Evolutionary conservation across 2,329 filamentous ascomycete species (phyloP).

Genomic region (Penicillium sp.): DNA sequence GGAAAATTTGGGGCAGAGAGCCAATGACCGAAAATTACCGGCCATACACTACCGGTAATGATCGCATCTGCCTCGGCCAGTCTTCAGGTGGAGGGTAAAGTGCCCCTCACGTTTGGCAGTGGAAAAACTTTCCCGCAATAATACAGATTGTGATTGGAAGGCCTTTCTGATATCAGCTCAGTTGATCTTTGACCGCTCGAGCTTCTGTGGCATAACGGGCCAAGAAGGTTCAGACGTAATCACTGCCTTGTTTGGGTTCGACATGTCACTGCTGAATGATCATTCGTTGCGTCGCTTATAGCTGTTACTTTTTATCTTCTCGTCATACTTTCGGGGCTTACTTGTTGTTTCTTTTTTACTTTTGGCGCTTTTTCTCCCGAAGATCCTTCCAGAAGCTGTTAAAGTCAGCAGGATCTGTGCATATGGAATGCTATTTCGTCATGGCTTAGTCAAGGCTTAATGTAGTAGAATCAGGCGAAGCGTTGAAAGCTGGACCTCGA

Average conservation of each 20-base stretch:
- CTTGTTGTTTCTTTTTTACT: background rate
- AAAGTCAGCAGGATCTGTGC: background rate
- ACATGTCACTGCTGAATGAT: background rate
- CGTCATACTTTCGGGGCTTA: background rate
- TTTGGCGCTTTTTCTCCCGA: background rate
- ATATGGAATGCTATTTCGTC: background rate
- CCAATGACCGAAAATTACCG: background rate
- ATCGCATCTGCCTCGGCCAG: background rate
- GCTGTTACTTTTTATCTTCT: background rate
- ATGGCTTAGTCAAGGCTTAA: background rate
- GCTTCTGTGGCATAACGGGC: background rate
- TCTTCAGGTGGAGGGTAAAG: background rate
- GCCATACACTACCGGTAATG: slow-evolving; percentile 2
- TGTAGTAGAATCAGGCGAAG: no score
- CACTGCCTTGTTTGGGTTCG: background rate
- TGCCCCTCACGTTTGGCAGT: background rate
- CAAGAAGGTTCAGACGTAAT: background rate
- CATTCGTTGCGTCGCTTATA: background rate
- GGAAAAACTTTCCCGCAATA: background rate
- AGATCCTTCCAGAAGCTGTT: slow-evolving; percentile 1
- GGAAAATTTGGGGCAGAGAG: background rate
- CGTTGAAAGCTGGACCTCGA: no score
- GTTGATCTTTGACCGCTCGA: background rate
- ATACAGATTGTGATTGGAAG: background rate
- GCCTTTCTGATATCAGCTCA: background rate